Conservation (phyloP, 371 early-diverging fungal species). For the Dichotomocladium elegans region DNA sequence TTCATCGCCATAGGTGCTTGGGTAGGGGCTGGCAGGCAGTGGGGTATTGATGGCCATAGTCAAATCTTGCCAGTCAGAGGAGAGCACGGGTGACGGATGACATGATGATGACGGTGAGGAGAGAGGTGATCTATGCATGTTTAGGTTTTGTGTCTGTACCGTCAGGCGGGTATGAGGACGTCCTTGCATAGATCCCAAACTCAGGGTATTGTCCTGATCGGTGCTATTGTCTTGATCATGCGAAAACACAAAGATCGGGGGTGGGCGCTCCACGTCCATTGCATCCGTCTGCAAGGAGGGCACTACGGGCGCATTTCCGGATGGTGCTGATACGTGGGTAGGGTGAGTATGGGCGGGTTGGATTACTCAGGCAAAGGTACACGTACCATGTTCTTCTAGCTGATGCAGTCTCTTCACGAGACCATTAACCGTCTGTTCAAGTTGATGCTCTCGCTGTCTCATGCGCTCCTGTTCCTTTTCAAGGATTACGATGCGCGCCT, state of each 20-base stretch:
- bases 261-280: constrained; percentile 13
- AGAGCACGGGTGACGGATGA: background rate
- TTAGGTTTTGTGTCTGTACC: constrained; percentile 7
- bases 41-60: constrained; percentile 5
- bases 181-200: too few relatives aligned
- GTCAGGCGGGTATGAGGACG: constrained; percentile 1
- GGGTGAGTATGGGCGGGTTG: background rate
- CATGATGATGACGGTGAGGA: background rate
- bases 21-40: constrained; percentile 16
- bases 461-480: too few relatives aligned
- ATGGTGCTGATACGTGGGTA: constrained; percentile 1
- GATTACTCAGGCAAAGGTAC: background rate
- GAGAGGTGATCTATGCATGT: background rate
- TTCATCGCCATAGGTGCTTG: constrained; percentile 16
- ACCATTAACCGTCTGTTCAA: too few relatives aligned
- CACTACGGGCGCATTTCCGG: too few relatives aligned
- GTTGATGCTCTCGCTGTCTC: constrained; percentile 48
- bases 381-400: constrained; percentile 33
- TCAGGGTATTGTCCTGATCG: too few relatives aligned
- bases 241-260: constrained; percentile 16
- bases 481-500: too few relatives aligned
- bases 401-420: too few relatives aligned
- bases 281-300: too few relatives aligned
- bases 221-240: too few relatives aligned
- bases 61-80: background rate